phyloP scores from a whole-genome alignment of 192 early-diverging fungal species.

The Backusella tarrabulga region DNA sequence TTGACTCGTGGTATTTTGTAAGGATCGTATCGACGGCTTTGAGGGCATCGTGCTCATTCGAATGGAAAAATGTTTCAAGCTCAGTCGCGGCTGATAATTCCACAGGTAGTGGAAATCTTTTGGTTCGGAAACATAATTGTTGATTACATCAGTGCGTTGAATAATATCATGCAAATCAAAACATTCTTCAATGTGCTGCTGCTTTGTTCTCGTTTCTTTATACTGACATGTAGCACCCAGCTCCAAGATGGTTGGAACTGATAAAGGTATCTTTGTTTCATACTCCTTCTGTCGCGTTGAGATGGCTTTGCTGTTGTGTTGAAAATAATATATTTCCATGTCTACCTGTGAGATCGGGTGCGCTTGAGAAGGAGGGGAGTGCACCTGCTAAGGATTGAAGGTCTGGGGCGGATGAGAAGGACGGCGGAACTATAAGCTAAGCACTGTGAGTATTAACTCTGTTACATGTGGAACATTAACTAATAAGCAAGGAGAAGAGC shows the following conservation, averaged over 20 bases:
- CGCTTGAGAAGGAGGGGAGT: too few relatives aligned
- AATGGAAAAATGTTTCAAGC: constrained; percentile 46
- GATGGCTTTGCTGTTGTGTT: too few relatives aligned
- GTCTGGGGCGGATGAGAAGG: too few relatives aligned
- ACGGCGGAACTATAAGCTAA: too few relatives aligned
- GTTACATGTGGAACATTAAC: too few relatives aligned
- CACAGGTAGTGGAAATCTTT: constrained; percentile 57
- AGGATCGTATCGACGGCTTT: constrained; percentile 60
- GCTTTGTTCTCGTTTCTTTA: constrained; percentile 16
- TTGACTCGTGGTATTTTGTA: too few relatives aligned
- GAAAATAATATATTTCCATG: too few relatives aligned
- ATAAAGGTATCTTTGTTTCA: constrained; percentile 82
- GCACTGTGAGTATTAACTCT: too few relatives aligned
- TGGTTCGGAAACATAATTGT: constrained; percentile 36
- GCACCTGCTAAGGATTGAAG: too few relatives aligned
- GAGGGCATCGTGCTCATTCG: constrained; percentile 50
- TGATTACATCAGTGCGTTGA: not conserved
- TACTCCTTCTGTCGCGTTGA: constrained; percentile 90
- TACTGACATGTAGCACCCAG: constrained; percentile 66
- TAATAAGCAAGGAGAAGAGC: too few relatives aligned
- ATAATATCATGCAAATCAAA: constrained; percentile 47
- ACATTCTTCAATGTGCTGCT: constrained; percentile 40
- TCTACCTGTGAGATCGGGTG: too few relatives aligned
- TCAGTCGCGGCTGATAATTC: constrained; percentile 52
- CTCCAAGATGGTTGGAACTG: constrained; percentile 78